Percentiles rank a stretch among this genome's conserved stretches.
Evolutionary conservation across 495 filamentous ascomycete species (phyloP).

Genomic region (Chaetomium tenue): DNA sequence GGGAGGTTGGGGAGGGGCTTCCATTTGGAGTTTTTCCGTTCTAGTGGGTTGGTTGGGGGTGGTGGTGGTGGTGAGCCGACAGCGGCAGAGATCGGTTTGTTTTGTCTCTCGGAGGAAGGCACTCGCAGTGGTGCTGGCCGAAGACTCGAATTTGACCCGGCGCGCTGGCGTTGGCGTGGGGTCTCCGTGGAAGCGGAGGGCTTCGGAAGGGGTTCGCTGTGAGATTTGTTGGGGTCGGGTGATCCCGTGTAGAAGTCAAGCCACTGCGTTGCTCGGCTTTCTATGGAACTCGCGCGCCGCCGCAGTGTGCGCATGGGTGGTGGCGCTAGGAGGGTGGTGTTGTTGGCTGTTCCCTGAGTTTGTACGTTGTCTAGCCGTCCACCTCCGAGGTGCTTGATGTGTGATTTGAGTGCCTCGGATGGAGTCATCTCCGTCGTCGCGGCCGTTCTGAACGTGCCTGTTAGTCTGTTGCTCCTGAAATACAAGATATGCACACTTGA

Average conservation of each 20-base stretch:
- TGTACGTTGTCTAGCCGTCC: conserved; percentile 26
- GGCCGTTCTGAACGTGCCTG: background rate
- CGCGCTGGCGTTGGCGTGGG: background rate
- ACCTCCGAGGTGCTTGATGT: conserved; percentile 40
- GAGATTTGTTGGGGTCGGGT: conserved; percentile 1
- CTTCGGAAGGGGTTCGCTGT: background rate
- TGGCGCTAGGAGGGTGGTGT: conserved; percentile 15
- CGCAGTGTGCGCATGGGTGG: background rate
- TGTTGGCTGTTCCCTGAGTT: conserved; percentile 11
- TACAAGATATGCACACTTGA: background rate
- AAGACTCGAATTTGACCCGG: conserved; percentile 15
- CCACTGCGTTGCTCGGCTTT: conserved; percentile 40
- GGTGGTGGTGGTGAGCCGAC: background rate
- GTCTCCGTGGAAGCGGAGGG: background rate
- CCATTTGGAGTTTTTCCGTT: conserved; percentile 27
- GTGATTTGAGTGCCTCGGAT: conserved; percentile 17
- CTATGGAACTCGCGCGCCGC: conserved; percentile 23
- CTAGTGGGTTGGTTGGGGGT: background rate
- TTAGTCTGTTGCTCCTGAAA: background rate
- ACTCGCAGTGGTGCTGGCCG: conserved; percentile 28
- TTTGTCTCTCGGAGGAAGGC: conserved; percentile 17
- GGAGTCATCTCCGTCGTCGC: background rate
- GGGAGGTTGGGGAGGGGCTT: conserved; percentile 30
- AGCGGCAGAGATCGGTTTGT: background rate
- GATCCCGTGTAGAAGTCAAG: conserved; percentile 31